Evolutionary conservation across 129 eudicot genomes (phyloP), one percentile per base, ranked within the genome.

Genomic region (Oenanthe sinensis): DNA sequence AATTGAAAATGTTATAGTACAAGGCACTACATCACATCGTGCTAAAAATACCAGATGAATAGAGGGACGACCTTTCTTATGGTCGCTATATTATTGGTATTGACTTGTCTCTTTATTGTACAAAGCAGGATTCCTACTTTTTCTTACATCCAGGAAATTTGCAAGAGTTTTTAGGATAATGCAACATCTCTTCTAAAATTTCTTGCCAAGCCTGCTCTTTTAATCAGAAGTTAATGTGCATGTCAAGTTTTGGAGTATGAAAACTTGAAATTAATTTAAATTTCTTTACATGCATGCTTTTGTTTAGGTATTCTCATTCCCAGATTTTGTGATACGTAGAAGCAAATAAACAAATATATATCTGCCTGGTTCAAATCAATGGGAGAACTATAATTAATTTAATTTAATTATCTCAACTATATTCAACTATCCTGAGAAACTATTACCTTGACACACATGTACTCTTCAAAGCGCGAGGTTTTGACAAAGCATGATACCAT

Each of bases 401-500:
- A 42, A 69, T 37, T 20, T 11, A 15, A 68, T 73, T 26, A 73
- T 12, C 12, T 74, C 55, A 74, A 11, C 50, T 46, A 6, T 0
- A 22, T 24, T 10, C 24, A 26, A 15, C 8, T 72, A 16, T 26
- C 4, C 26, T 4, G 36, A 5, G 58, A 74, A 17, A 48, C 9
- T 42, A 77, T 55, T 77, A 84, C 87, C 84, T 85, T 81, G 26
- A 84, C 97, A 73, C 91, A 78, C 62, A 91, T 83, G 77, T 91
- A 89, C 82, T 85, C 97, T 79, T 91, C 93, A 79, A 89, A 87
- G 79, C 78, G 97, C 46, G 97, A 84, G 47, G 97, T 91, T 82
- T 87, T 91, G 77, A 89, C 97, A 71, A 91, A 91, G 88, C 97
- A 91, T 65, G 97, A 91, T 50, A 91, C 79, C 90, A 91, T 30